Evolutionary conservation across 73 alveolate species (phyloP).

Genomic region (Tetrahymena thermophila): DNA sequence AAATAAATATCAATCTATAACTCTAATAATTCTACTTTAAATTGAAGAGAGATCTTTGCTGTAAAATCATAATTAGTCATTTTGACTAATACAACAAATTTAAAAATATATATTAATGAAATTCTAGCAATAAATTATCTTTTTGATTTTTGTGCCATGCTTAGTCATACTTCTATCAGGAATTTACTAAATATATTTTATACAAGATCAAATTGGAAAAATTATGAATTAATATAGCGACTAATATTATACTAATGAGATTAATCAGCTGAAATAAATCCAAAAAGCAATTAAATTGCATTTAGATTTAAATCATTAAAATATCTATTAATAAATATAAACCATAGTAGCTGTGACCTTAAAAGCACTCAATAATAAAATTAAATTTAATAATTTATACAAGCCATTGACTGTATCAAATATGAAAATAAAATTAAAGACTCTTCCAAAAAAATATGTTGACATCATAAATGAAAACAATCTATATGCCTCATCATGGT

Average conservation of each 20-base stretch:
- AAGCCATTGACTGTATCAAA: neutral
- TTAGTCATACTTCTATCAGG: neutral
- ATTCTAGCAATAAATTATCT: neutral
- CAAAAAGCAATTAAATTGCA: neutral
- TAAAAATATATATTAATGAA: neutral
- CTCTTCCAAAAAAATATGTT: neutral
- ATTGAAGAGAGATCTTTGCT: neutral
- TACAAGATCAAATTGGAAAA: neutral
- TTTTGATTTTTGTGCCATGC: neutral
- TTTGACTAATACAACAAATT: too few relatives aligned
- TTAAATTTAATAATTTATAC: neutral
- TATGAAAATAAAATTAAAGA: neutral
- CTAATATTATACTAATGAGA: neutral
- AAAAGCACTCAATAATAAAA: neutral
- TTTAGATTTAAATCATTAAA: neutral
- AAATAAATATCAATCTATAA: too few relatives aligned
- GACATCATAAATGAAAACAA: neutral
- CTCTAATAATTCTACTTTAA: neutral
- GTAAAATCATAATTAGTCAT: neutral
- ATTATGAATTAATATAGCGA: neutral
- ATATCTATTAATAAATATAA: neutral
- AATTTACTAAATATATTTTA: neutral
- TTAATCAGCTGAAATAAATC: neutral
- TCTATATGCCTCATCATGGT: neutral
- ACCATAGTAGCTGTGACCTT: neutral